These are phyloP conservation scores for Allomyces javanicus DNA, from an alignment of 192 early-diverging fungal species.

Conservation along the genomic window DNA sequence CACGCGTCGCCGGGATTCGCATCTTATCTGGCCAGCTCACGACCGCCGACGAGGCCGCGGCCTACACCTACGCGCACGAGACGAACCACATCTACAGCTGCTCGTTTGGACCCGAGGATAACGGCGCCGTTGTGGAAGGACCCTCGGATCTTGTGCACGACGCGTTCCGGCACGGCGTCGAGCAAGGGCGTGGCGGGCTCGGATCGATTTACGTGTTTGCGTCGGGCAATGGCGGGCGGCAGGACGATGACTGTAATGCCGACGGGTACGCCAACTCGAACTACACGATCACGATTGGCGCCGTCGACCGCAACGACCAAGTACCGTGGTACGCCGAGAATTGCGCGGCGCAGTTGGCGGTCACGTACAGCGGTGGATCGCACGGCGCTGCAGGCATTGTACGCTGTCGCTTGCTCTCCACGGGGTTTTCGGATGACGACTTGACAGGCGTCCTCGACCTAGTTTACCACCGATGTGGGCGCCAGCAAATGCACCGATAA, in stretches of 20 bases:
- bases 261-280: constrained; percentile 93
- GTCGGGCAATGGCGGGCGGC: constrained; percentile 67
- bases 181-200: constrained; percentile 59
- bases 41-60: constrained; percentile 80
- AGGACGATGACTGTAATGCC: constrained; percentile 83
- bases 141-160: constrained; percentile 59
- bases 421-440: no score
- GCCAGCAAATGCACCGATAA: constrained; percentile 42
- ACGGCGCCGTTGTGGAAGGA: constrained; percentile 65
- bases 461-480: constrained; percentile 78
- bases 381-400: constrained; percentile 50
- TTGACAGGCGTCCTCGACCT: background rate
- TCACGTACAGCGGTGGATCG: constrained; percentile 64
- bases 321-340: constrained; percentile 74
- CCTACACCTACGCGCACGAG: constrained; percentile 73
- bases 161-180: constrained; percentile 71
- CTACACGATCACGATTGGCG: constrained; percentile 83
- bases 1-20: constrained; percentile 68
- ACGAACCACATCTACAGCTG: constrained; percentile 91
- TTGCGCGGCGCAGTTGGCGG: constrained; percentile 72
- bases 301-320: constrained; percentile 49
- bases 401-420: background rate
- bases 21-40: constrained; percentile 76
- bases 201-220: constrained; percentile 90
- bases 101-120: constrained; percentile 85